Base-by-base conservation (phyloP, 1,284 basidiomycete genomes). In the Apiotrichum sp. region DNA sequence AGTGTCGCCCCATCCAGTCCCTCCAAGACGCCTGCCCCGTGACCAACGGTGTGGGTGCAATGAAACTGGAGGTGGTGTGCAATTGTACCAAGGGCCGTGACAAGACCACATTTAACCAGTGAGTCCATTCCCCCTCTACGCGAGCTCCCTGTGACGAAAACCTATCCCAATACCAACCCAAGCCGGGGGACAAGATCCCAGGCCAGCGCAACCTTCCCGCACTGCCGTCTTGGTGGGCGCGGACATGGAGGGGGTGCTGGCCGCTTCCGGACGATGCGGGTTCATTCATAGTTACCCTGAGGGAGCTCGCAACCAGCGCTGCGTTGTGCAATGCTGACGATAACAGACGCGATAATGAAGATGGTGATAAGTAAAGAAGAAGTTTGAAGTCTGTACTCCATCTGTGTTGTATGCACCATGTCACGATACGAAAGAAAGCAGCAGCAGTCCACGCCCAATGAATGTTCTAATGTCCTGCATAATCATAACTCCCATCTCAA, bases 271-370 rank as follows among this genome's bases (percentile, higher is more conserved):
- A 62, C 63, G 40, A 67, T 65, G 71, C 64, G 61, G 71, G 67
- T 60, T 51, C 61, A 61, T 64, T 74, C 72, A 74, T 74, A 74
- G 72, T 74, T 74, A 74, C 72, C 67, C 72, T 74, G 72, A 74
- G 72, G 70, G 68, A 68, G 13, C 36, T 13, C 13, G 40, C 40
- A 13, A 8, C 10, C 40, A 41, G 40, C 40, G 9, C 6, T 11
- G 14, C 40, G n/a, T 41, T 13, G 40, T 16, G 8, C 40, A 14
- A 6, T 14, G 11, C 9, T 41, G 40, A 41, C 40, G n/a, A 11
- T 6, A 6, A 6, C 11, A 41, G 40, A 41, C 6, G 8, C 36
- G 13, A 13, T 13, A 38, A 13, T 38, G 13, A 38, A 7, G 13
- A 38, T 38, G 13, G 36, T 38, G 13, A 38, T 38, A 38, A 38